Percentiles rank a stretch among this genome's conserved stretches.
Evolutionary conservation across 805 yeast species (phyloP).

Genomic region (Kuraishia floccosa): DNA sequence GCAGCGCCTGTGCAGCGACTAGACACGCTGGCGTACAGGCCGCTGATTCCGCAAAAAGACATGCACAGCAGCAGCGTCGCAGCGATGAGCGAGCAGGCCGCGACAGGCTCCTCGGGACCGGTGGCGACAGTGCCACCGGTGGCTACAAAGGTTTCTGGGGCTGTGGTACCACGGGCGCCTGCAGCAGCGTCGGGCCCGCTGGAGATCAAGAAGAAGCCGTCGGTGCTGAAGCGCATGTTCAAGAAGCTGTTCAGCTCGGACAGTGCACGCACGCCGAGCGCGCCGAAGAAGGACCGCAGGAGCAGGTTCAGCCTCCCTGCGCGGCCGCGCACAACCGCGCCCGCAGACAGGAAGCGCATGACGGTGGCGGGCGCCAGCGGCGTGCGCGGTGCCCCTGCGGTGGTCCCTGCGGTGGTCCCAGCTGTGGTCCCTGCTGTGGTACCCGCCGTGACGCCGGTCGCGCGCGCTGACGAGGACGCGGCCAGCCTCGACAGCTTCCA

Average conservation of each 20-base stretch:
- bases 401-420: background rate
- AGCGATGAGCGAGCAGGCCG: conserved; percentile 1
- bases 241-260: conserved; percentile 1
- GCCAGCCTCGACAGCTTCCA: conserved; percentile 1
- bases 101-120: background rate
- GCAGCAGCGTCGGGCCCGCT: background rate
- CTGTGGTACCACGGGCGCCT: too few species aligned
- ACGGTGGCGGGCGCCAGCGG: too few species aligned
- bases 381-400: too few species aligned
- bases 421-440: background rate
- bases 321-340: too few species aligned
- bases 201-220: conserved; percentile 1
- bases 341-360: too few species aligned
- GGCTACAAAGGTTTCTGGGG: background rate
- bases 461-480: too few species aligned
- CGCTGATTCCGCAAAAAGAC: background rate
- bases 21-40: too few species aligned
- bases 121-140: too few species aligned
- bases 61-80: too few species aligned
- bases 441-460: background rate
- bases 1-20: conserved; percentile 1
- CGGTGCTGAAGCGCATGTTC: conserved; percentile 1
- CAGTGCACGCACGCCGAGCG: background rate
- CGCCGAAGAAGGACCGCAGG: background rate
- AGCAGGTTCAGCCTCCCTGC: background rate